Evolutionary conservation across 2,329 filamentous ascomycete species (phyloP).

Genomic region (Calonectria ilicicola): DNA sequence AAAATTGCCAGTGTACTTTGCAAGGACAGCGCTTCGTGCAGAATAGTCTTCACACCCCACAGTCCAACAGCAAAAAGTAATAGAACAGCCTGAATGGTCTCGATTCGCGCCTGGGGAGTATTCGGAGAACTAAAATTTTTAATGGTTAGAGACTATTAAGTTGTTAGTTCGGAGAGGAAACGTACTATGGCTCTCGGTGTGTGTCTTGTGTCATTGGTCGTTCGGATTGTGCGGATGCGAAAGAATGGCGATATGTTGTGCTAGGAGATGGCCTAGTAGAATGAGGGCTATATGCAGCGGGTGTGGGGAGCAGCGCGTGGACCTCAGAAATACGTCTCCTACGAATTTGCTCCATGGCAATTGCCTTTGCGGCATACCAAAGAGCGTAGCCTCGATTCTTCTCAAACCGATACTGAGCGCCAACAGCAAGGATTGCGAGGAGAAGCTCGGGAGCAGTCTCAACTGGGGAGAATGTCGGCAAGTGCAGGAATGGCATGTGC

Average conservation of each 20-base stretch:
- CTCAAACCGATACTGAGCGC: constrained; percentile 75
- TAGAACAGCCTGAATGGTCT: constrained; percentile 74
- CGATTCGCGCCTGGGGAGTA: constrained; percentile 68
- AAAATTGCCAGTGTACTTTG: constrained; percentile 70
- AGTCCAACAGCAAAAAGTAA: constrained; percentile 71
- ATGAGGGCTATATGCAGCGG: constrained; percentile 70
- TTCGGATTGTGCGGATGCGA: constrained; percentile 69
- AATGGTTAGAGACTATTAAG: constrained; percentile 8
- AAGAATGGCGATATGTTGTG: constrained; percentile 68
- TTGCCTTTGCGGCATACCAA: constrained; percentile 71
- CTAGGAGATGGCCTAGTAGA: constrained; percentile 70
- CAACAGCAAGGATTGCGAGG: constrained; percentile 75
- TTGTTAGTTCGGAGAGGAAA: constrained; percentile 1
- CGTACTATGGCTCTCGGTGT: constrained; percentile 71
- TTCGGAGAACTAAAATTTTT: constrained; percentile 62
- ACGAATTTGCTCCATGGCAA: constrained; percentile 69
- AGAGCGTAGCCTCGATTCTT: constrained; percentile 68
- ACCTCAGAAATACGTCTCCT: constrained; percentile 68
- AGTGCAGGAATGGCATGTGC: constrained; percentile 71
- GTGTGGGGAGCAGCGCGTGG: constrained; percentile 66
- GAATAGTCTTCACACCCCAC: constrained; percentile 71
- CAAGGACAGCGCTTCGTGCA: constrained; percentile 69
- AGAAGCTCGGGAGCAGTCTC: constrained; percentile 77
- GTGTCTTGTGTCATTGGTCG: constrained; percentile 68
- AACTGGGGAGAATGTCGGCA: constrained; percentile 73